Conservation (phyloP, 2,329 filamentous ascomycete species). For the Raffaelea deltoideospora region DNA sequence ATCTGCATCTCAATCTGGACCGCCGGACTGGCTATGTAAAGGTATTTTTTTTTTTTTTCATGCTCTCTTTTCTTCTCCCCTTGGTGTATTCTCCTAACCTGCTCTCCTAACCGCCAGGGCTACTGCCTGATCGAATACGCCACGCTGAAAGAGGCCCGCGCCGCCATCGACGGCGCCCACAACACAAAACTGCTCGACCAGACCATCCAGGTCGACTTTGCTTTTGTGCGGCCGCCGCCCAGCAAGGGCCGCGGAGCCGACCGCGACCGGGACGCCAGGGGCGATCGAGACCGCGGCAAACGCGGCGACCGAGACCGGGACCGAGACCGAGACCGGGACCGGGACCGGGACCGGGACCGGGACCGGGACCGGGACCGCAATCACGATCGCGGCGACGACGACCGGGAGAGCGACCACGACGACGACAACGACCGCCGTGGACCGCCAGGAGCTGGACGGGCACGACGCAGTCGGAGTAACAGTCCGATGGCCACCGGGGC, state of each 20-base stretch:
- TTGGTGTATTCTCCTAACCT: no score
- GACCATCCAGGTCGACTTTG: slow-evolving; percentile 68
- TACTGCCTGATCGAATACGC: slow-evolving; percentile 78
- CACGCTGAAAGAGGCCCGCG: slow-evolving; percentile 62
- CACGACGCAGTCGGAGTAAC: slow-evolving; percentile 27
- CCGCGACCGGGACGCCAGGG: slow-evolving; percentile 14
- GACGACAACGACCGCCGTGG: slow-evolving; percentile 4
- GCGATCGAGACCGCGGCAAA: slow-evolving; percentile 13
- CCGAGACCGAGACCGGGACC: slow-evolving; percentile 1
- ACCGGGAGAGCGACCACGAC: slow-evolving; percentile 1
- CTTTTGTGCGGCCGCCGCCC: slow-evolving; percentile 67
- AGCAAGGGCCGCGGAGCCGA: slow-evolving; percentile 28
- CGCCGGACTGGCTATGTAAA: slow-evolving; percentile 75
- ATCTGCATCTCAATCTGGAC: slow-evolving; percentile 71
- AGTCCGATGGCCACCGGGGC: slow-evolving; percentile 21
- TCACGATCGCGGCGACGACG: neutral
- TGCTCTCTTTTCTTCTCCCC: neutral
- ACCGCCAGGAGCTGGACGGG: slow-evolving; percentile 20
- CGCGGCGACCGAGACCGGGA: slow-evolving; percentile 16
- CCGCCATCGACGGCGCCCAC: slow-evolving; percentile 70
- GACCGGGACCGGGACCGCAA: slow-evolving; percentile 10
- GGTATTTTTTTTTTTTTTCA: slow-evolving; percentile 27
- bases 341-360: slow-evolving; percentile 10
- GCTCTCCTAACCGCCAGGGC: slow-evolving; percentile 40
- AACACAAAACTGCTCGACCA: slow-evolving; percentile 66